Conservation (phyloP, 2,329 filamentous ascomycete species). For the Apiospora marii region DNA sequence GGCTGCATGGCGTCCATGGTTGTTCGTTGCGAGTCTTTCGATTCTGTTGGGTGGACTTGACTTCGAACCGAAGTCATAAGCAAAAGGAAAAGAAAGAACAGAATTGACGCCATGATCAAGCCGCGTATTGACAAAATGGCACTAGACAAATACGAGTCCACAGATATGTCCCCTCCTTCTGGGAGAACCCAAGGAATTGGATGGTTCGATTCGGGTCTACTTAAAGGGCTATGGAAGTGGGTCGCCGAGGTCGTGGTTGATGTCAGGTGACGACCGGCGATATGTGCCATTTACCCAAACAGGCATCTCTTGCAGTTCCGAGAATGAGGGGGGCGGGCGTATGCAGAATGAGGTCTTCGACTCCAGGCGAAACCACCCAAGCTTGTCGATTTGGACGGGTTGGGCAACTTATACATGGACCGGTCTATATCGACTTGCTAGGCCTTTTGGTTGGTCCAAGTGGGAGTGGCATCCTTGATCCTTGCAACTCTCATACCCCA, state of each 20-base stretch:
- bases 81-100: not conserved
- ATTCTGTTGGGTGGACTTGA: not conserved
- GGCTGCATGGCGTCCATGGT: not conserved
- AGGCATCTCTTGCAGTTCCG: constrained; percentile 9
- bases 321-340: not conserved
- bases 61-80: not conserved
- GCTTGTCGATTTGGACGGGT: not conserved
- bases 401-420: not conserved
- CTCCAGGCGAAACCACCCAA: not conserved
- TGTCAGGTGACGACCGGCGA: not conserved
- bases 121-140: not conserved
- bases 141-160: not conserved
- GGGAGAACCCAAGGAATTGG: not conserved
- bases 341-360: not conserved
- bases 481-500: not conserved
- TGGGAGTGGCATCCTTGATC: not conserved
- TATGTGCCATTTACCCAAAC: not conserved
- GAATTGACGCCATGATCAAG: not conserved
- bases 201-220: constrained; percentile 11
- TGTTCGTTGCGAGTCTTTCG: not conserved
- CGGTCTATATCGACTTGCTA: not conserved
- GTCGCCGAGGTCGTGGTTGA: not conserved
- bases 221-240: constrained; percentile 6
- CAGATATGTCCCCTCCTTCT: not conserved
- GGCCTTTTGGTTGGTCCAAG: not conserved